Percentiles rank a stretch among this genome's conserved stretches.
phyloP scores from a whole-genome alignment of 2,329 filamentous ascomycete genomes.

The Tetracladium maxilliforme region DNA sequence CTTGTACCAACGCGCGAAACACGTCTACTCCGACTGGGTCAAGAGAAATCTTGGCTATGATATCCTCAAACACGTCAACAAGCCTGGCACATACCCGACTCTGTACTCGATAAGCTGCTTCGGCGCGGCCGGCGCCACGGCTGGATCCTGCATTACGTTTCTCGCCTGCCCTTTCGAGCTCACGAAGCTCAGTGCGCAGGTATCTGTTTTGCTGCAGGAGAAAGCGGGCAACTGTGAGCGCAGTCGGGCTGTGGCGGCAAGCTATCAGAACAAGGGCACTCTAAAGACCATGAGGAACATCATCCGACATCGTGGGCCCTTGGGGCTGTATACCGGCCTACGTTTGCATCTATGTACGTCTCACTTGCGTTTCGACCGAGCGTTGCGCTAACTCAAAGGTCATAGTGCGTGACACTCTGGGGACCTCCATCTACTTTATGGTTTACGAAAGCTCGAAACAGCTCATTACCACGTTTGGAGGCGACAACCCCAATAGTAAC shows the following conservation, averaged over 20 bases:
- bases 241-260: constrained; percentile 45
- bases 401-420: constrained; percentile 65
- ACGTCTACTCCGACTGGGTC: constrained; percentile 57
- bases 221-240: constrained; percentile 3
- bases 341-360: constrained; percentile 60
- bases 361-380: constrained; percentile 2
- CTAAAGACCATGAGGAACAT: constrained; percentile 65
- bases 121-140: constrained; percentile 62
- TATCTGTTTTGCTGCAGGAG: constrained; percentile 58
- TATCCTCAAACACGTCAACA: constrained; percentile 59
- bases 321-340: constrained; percentile 70
- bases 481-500: constrained; percentile 59
- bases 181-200: constrained; percentile 78
- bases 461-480: constrained; percentile 57
- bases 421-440: constrained; percentile 76
- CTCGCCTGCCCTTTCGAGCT: constrained; percentile 80
- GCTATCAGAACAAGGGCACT: constrained; percentile 67
- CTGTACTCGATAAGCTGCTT: constrained; percentile 63
- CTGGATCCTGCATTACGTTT: constrained; percentile 65
- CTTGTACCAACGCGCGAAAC: constrained; percentile 66
- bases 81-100: constrained; percentile 54
- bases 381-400: constrained; percentile 3
- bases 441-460: constrained; percentile 83
- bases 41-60: constrained; percentile 51
- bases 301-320: constrained; percentile 55